Evolutionary conservation across 2,329 filamentous ascomycete genomes (phyloP).

Genomic region (Ramichloridium luteum): DNA sequence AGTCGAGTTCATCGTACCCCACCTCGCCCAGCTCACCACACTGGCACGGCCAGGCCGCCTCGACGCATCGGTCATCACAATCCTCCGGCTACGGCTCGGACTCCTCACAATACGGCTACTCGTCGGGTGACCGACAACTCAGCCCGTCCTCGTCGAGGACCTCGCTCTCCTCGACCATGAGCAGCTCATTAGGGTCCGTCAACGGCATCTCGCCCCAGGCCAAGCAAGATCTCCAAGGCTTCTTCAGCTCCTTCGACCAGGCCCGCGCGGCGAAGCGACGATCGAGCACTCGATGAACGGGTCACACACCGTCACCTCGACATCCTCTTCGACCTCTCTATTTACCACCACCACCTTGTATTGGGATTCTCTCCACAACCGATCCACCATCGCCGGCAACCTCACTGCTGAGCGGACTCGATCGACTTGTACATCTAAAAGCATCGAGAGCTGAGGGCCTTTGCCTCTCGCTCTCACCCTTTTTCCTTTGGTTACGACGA

Average conservation of each 20-base stretch:
- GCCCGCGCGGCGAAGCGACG: slow-evolving; percentile 48
- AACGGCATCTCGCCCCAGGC: slow-evolving; percentile 60
- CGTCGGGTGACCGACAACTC: slow-evolving; percentile 27
- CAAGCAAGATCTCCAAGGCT: slow-evolving; percentile 68
- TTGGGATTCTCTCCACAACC: not conserved
- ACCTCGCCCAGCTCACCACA: slow-evolving; percentile 28
- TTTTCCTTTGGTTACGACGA: not conserved
- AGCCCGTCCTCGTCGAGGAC: slow-evolving; percentile 64
- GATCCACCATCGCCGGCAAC: not conserved
- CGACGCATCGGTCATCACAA: slow-evolving; percentile 30
- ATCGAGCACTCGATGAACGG: slow-evolving; percentile 17
- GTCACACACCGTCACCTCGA: slow-evolving; percentile 1
- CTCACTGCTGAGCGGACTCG: not conserved
- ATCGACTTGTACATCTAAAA: slow-evolving; percentile 17
- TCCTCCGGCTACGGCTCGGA: slow-evolving; percentile 33
- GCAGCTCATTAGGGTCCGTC: slow-evolving; percentile 12
- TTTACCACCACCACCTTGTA: not conserved
- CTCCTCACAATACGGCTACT: slow-evolving; percentile 7
- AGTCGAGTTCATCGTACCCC: slow-evolving; percentile 36
- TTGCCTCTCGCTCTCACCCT: not conserved
- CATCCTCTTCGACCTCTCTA: too few relatives aligned
- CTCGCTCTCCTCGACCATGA: slow-evolving; percentile 61
- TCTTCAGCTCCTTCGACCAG: slow-evolving; percentile 82
- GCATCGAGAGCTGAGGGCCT: too few relatives aligned
- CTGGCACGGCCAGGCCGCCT: slow-evolving; percentile 34